phyloP scores from a whole-genome alignment of 257 asterid genomes.

The Scutellaria galericulata region DNA sequence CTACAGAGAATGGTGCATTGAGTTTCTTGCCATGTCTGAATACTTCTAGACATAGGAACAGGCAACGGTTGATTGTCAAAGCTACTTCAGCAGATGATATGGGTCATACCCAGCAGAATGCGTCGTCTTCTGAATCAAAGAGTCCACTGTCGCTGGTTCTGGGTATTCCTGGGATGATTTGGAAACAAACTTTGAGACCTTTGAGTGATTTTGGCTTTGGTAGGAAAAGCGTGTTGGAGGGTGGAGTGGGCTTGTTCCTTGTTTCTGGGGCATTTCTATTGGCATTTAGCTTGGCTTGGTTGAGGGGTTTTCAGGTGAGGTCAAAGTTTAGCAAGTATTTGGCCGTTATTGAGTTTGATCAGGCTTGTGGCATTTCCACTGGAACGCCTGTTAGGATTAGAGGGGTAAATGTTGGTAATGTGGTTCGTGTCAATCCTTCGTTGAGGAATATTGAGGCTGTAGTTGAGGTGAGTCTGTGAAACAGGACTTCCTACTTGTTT shows the following conservation, averaged over 20 bases:
- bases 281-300: constrained; percentile 93
- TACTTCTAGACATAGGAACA: no score
- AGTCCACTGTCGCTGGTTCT: constrained; percentile 58
- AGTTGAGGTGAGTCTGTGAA: constrained; percentile 34
- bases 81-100: constrained; percentile 54
- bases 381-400: constrained; percentile 97
- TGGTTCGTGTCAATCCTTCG: constrained; percentile 87
- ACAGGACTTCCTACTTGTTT: constrained; percentile 29
- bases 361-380: constrained; percentile 91
- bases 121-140: constrained; percentile 52
- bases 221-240: constrained; percentile 62
- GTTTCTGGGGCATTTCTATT: constrained; percentile 79
- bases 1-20: constrained; percentile 41
- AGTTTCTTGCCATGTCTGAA: constrained; percentile 16
- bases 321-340: constrained; percentile 83
- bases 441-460: constrained; percentile 82
- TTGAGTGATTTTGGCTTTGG: constrained; percentile 95
- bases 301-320: constrained; percentile 88
- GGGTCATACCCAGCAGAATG: constrained; percentile 39
- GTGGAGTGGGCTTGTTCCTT: constrained; percentile 31
- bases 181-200: constrained; percentile 87
- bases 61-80: constrained; percentile 34
- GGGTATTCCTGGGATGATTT: constrained; percentile 64
- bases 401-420: constrained; percentile 92
- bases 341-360: constrained; percentile 89